Base-by-base conservation (phyloP, 768 basidiomycete species). In the Suillus americanus region DNA sequence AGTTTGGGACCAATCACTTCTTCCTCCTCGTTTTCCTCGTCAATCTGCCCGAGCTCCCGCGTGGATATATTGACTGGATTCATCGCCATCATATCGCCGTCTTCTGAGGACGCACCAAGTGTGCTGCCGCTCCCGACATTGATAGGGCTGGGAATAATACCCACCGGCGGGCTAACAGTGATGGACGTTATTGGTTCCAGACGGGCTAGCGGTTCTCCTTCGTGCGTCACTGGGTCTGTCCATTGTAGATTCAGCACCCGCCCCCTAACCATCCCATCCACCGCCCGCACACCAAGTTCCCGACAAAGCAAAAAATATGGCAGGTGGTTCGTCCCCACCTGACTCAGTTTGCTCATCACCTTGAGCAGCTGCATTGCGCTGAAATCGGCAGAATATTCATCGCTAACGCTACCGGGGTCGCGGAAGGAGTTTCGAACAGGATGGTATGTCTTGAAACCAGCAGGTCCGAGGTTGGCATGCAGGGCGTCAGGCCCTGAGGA, bases 251-350 rank as follows among this genome's bases (percentile, higher is more conserved):
- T 90, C 62, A 92, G 75, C 59, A 94, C 86, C 61, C 88, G 82
- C 1, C 88, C 90, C 65, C 88, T 87, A 55, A 95, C 85, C 91
- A 94, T 90, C 33, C 90, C 92, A 71, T 94, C 93, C 9, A 94
- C 90, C 5, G 90, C 90, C 10, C 86, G 82, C 54, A 91, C 91
- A 3, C 93, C 93, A n/a, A 94, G 77, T 74, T 94, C 91, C 46
- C 91, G 82, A 70, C 92, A 94, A 16, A 94, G 82, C 66, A 88
- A 79, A 75, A 95, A 95, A 74, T 95, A 95, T 2, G 90, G 84
- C 59, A 94, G 79, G 66, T 88, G 86, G 13, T 79, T 83, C 59
- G 86, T 83, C 51, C 84, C 85, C 1, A 84, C 83, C 68, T 87
- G 85, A 35, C 88, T 86, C 64, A 95, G 81, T 59, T 91, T 85